phyloP scores from a whole-genome alignment of 331 rosid species.

The Erythrophleum ivorense region DNA sequence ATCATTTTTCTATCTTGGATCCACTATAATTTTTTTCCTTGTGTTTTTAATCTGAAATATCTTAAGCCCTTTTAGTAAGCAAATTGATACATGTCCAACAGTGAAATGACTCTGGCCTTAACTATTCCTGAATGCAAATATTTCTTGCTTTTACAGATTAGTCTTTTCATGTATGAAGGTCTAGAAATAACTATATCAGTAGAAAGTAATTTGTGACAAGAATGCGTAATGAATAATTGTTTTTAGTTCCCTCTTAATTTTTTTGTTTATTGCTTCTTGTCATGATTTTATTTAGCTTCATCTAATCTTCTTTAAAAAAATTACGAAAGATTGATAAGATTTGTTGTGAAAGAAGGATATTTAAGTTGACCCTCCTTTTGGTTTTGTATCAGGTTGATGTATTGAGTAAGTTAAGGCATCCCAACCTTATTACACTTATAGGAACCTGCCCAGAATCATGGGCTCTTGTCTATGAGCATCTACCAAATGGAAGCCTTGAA shows the following conservation, averaged over 20 bases:
- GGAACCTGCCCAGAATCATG: conserved; percentile 81
- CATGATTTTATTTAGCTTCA: not conserved
- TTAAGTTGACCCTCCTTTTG: conserved; percentile 29
- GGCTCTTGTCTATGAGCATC: conserved; percentile 80
- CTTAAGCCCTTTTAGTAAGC: not conserved
- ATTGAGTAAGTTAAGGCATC: conserved; percentile 81
- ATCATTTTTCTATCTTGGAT: not conserved
- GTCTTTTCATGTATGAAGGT: not conserved
- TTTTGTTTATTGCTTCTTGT: not conserved
- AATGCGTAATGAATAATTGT: not conserved
- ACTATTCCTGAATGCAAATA: not conserved
- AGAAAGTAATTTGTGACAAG: not conserved
- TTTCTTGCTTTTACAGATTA: not conserved
- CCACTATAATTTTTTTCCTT: not conserved
- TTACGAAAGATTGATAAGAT: not conserved
- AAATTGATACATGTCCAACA: not conserved
- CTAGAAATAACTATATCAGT: not conserved
- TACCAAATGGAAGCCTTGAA: conserved; percentile 92
- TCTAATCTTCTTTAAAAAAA: not conserved
- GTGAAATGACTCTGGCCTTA: conserved; percentile 2
- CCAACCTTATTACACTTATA: conserved; percentile 84
- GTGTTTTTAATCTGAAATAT: conserved; percentile 5
- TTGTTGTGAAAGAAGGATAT: conserved; percentile 6
- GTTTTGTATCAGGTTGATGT: conserved; percentile 66
- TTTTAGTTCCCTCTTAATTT: not conserved